Percentiles rank a stretch among this genome's conserved stretches.
Conservation (phyloP, 352 stramenopile genomes). For the Globisporangium spinosum region DNA sequence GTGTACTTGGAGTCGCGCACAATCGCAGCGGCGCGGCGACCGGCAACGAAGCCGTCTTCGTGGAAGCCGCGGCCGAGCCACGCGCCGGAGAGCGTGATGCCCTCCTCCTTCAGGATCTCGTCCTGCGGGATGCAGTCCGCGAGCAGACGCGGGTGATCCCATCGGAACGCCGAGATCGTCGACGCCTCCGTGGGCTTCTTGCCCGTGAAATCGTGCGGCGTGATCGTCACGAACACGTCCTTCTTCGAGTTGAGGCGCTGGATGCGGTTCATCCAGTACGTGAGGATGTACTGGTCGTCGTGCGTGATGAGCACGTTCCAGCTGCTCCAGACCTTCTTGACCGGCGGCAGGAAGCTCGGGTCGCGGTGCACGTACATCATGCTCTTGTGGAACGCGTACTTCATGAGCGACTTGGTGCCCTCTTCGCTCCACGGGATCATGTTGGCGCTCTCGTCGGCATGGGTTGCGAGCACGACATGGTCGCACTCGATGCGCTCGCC, state of each 20-base stretch:
- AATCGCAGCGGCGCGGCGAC: conserved; percentile 71
- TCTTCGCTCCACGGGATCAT: conserved; percentile 72
- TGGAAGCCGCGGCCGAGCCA: conserved; percentile 86
- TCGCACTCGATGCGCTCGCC: conserved; percentile 81
- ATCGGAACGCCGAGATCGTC: conserved; percentile 75
- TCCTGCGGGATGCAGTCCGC: conserved; percentile 84
- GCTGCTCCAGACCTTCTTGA: conserved; percentile 77
- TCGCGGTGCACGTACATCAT: conserved; percentile 88
- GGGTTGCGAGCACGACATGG: conserved; percentile 79
- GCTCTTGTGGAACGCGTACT: conserved; percentile 84
- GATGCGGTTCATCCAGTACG: conserved; percentile 90
- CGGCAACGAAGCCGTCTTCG: conserved; percentile 85
- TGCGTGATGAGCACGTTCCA: conserved; percentile 87
- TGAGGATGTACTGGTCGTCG: conserved; percentile 83
- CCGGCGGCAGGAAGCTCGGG: conserved; percentile 60
- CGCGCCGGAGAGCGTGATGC: conserved; percentile 74
- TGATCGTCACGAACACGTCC: conserved; percentile 87
- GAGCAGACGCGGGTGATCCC: conserved; percentile 81
- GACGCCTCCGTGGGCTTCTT: conserved; percentile 44
- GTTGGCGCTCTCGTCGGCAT: conserved; percentile 72
- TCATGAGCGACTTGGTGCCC: conserved; percentile 66
- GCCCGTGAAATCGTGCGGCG: conserved; percentile 64
- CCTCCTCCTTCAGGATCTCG: conserved; percentile 82
- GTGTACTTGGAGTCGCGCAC: conserved; percentile 73
- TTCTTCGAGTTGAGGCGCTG: conserved; percentile 84